These are phyloP conservation scores for Neofusicoccum umdonicola DNA, from an alignment of 2,329 filamentous ascomycete genomes.

Conservation along the genomic window DNA sequence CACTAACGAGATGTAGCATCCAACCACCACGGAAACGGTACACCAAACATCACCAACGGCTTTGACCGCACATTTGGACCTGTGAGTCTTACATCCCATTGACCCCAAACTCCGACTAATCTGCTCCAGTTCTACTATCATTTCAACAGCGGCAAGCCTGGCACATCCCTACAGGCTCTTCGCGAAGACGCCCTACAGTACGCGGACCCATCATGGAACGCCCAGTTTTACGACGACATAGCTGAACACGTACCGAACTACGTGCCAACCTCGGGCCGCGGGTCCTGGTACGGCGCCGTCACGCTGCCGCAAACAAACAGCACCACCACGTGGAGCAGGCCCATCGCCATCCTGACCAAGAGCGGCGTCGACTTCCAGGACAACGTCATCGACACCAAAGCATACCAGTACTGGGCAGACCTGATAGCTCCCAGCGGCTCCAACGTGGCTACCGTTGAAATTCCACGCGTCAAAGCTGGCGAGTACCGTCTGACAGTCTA, in stretches of 20 bases:
- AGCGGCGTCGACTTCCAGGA: conserved; percentile 57
- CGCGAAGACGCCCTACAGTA: conserved; percentile 55
- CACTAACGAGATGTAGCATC: conserved; percentile 29
- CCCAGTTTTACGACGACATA: conserved; percentile 61
- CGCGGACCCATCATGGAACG: conserved; percentile 55
- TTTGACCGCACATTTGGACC: conserved; percentile 66
- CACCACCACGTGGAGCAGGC: conserved; percentile 43
- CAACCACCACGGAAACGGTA: conserved; percentile 63
- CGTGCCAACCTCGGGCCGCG: conserved; percentile 52
- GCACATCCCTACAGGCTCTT: conserved; percentile 48
- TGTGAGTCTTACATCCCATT: conserved; percentile 36
- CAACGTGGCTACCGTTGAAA: conserved; percentile 44
- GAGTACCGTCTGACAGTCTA: conserved; percentile 63
- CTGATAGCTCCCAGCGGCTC: conserved; percentile 28
- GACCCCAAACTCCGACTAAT: background rate
- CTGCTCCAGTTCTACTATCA: conserved; percentile 41
- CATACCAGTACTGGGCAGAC: conserved; percentile 61
- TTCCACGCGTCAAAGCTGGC: conserved; percentile 56
- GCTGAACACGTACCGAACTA: conserved; percentile 60
- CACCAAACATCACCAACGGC: conserved; percentile 62
- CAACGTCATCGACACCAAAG: conserved; percentile 54
- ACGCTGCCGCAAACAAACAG: conserved; percentile 44
- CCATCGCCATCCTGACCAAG: conserved; percentile 57
- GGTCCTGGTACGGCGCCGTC: conserved; percentile 51
- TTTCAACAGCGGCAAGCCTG: conserved; percentile 57